Percentiles rank a stretch among this genome's conserved stretches.
Conservation (phyloP, 2,329 filamentous ascomycete genomes). For the Ceratocystis destructans region DNA sequence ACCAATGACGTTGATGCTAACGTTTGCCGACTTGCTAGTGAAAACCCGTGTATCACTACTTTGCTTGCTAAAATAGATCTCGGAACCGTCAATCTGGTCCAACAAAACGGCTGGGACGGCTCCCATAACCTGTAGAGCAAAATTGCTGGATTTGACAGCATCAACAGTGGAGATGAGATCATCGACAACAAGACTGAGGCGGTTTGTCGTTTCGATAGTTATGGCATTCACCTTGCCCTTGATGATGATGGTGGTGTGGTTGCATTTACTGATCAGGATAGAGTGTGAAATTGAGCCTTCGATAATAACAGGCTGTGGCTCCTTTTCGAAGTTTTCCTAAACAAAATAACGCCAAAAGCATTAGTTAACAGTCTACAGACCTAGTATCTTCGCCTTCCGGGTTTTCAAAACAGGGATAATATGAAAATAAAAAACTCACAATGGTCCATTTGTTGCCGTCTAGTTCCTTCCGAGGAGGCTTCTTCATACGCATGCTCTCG, state of each 20-base stretch:
- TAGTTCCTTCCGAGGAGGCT: conserved; percentile 63
- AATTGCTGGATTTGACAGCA: conserved; percentile 88
- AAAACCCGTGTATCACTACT: conserved; percentile 70
- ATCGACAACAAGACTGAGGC: conserved; percentile 76
- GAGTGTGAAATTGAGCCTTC: conserved; percentile 74
- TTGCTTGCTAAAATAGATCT: conserved; percentile 72
- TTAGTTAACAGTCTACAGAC: neutral
- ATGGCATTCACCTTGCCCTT: conserved; percentile 95
- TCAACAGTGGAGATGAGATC: conserved; percentile 83
- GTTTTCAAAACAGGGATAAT: neutral
- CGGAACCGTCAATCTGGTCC: conserved; percentile 84
- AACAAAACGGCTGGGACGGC: conserved; percentile 75
- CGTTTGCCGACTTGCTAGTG: conserved; percentile 70
- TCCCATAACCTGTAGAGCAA: conserved; percentile 84
- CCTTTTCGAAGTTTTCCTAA: conserved; percentile 81
- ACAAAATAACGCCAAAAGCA: neutral
- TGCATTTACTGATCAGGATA: conserved; percentile 82
- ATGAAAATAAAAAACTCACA: conserved; percentile 33
- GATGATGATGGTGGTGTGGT: conserved; percentile 77
- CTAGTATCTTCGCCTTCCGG: neutral
- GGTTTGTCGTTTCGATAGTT: conserved; percentile 77
- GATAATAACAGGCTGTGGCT: conserved; percentile 59
- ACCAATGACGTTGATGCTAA: conserved; percentile 74
- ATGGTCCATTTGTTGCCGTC: conserved; percentile 91
- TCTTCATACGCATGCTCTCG: conserved; percentile 71